Percentiles rank a stretch among this genome's conserved stretches.
Evolutionary conservation across 805 yeast species (phyloP).

Genomic region (Yarrowia sp.): DNA sequence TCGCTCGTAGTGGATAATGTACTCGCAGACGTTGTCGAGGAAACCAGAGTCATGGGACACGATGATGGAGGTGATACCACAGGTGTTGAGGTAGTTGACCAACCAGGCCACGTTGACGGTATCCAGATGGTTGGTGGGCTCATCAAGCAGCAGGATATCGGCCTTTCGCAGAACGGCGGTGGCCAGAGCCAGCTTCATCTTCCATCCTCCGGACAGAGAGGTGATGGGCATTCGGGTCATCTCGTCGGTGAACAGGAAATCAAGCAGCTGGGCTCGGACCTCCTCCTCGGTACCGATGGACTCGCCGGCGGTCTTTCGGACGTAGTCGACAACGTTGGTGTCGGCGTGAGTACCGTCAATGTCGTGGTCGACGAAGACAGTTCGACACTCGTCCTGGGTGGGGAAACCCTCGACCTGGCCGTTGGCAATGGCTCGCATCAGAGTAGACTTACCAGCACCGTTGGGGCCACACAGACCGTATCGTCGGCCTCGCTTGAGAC

Average conservation of each 20-base stretch:
- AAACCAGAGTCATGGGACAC: slow-evolving; percentile 99
- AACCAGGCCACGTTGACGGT: slow-evolving; percentile 99
- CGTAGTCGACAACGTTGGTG: slow-evolving; percentile 90
- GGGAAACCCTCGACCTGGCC: slow-evolving; percentile 99
- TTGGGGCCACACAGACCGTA: slow-evolving; percentile 99
- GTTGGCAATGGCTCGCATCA: slow-evolving; percentile 96
- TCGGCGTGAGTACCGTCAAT: slow-evolving; percentile 98
- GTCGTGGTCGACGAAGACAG: slow-evolving; percentile 99
- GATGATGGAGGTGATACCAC: slow-evolving; percentile 97
- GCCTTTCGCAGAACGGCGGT: slow-evolving; percentile 99
- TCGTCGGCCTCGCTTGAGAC: slow-evolving; percentile 94
- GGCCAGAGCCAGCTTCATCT: slow-evolving; percentile 99
- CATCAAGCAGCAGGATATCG: slow-evolving; percentile 94
- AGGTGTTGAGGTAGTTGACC: slow-evolving; percentile 97
- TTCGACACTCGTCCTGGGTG: slow-evolving; percentile 97
- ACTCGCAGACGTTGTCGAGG: slow-evolving; percentile 95
- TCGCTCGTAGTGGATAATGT: slow-evolving; percentile 99
- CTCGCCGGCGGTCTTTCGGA: slow-evolving; percentile 74
- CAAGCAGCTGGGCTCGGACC: slow-evolving; percentile 72
- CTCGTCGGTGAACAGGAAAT: slow-evolving; percentile 90
- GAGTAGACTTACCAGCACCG: slow-evolving; percentile 99
- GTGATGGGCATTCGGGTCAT: slow-evolving; percentile 93
- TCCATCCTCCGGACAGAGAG: slow-evolving; percentile 99
- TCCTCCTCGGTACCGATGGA: slow-evolving; percentile 72
- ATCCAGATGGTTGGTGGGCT: slow-evolving; percentile 99